Conservation (phyloP, 2,329 filamentous ascomycete genomes). For the Epichloe scottii region DNA sequence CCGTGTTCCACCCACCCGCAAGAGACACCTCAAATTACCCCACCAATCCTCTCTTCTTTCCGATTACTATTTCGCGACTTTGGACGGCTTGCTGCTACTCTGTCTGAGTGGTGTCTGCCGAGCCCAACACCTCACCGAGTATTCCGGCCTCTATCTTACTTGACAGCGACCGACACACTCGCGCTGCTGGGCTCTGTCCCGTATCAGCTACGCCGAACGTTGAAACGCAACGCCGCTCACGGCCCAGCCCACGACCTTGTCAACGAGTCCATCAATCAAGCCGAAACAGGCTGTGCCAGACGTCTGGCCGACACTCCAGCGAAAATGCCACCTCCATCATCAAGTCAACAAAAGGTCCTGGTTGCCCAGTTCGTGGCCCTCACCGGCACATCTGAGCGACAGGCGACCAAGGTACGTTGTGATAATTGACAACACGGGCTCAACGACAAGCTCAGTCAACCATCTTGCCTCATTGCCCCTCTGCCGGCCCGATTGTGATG, state of each 20-base stretch:
- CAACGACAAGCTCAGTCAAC: neutral
- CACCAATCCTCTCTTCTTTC: slow-evolving; percentile 1
- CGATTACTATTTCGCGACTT: neutral
- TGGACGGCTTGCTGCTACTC: neutral
- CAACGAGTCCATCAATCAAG: neutral
- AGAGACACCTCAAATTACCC: neutral
- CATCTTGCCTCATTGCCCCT: neutral
- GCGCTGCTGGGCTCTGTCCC: neutral
- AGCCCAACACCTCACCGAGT: neutral
- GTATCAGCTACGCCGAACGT: neutral
- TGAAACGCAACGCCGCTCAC: neutral
- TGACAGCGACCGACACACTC: neutral
- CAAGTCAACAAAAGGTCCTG: slow-evolving; percentile 27
- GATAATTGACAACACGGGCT: neutral
- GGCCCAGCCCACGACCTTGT: neutral
- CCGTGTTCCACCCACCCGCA: neutral
- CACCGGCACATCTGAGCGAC: slow-evolving; percentile 31
- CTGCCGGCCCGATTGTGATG: slow-evolving; percentile 1
- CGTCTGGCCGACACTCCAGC: slow-evolving; percentile 2
- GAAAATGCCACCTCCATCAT: slow-evolving; percentile 26
- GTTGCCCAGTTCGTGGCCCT: slow-evolving; percentile 29
- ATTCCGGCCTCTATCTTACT: neutral
- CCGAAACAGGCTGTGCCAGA: neutral
- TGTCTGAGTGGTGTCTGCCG: neutral
- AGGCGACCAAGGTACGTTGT: slow-evolving; percentile 31